Percentiles rank a stretch among this genome's conserved stretches.
phyloP scores from a whole-genome alignment of 169 alveolate species.

The Plasmodium cynomolgi region DNA sequence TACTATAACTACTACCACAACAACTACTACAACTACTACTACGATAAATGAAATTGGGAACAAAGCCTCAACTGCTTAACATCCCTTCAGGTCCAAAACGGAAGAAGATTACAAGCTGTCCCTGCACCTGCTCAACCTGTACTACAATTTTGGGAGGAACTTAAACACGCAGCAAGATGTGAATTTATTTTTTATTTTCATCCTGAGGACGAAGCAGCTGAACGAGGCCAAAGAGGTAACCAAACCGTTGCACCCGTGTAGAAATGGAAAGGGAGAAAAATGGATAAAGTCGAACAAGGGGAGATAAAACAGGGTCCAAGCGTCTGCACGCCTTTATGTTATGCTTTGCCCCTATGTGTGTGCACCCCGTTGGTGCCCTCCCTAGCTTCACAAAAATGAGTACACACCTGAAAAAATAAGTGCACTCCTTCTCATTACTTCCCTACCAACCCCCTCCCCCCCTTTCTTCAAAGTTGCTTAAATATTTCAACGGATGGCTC shows the following conservation, averaged over 20 bases:
- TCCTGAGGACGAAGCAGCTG: conserved; percentile 64
- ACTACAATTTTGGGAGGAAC: conserved; percentile 74
- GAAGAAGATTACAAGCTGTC: conserved; percentile 74
- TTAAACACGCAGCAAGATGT: conserved; percentile 76
- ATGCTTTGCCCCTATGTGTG: background rate
- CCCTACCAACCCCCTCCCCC: background rate
- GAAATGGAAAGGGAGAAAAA: background rate
- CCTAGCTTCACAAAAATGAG: background rate
- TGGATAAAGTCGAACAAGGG: background rate
- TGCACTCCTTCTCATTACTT: background rate
- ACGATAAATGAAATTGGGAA: too few relatives aligned
- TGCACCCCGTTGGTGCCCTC: background rate
- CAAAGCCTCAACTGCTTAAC: background rate
- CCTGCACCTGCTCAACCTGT: conserved; percentile 61
- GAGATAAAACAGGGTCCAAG: background rate
- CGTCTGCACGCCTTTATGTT: background rate
- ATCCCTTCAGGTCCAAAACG: conserved; percentile 55
- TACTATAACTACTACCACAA: too few relatives aligned
- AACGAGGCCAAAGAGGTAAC: conserved; percentile 74
- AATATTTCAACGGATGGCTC: conserved; percentile 75
- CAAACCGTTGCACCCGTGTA: background rate
- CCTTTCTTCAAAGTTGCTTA: conserved; percentile 31
- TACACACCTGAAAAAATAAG: background rate
- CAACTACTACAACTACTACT: too few relatives aligned
- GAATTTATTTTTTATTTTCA: conserved; percentile 66